Percentiles rank a stretch among this genome's conserved stretches.
Evolutionary conservation across 169 alveolate genomes (phyloP).

Genomic region (Babesia bigemina): DNA sequence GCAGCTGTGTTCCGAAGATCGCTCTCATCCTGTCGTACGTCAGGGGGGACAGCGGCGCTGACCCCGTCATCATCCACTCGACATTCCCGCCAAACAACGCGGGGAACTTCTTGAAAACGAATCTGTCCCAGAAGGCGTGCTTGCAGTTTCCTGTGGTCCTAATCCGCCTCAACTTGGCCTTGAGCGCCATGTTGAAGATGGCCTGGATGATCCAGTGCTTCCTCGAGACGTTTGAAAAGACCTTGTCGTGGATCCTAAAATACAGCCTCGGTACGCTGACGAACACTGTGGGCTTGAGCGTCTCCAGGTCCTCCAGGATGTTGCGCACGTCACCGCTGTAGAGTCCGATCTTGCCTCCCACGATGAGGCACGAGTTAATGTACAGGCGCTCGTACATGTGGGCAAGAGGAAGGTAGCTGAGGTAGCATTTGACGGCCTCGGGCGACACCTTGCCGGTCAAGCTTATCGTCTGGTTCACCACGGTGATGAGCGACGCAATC

Average conservation of each 20-base stretch:
- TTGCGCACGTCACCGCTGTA: slow-evolving; percentile 89
- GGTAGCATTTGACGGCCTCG: slow-evolving; percentile 72
- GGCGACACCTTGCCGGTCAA: slow-evolving; percentile 5
- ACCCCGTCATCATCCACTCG: slow-evolving; percentile 79
- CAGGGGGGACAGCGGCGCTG: slow-evolving; percentile 74
- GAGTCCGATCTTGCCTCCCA: slow-evolving; percentile 84
- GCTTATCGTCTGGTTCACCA: slow-evolving; percentile 39
- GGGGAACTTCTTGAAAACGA: slow-evolving; percentile 69
- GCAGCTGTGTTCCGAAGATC: slow-evolving; percentile 67
- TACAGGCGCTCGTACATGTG: slow-evolving; percentile 92
- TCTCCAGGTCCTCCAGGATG: slow-evolving; percentile 83
- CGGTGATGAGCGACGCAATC: slow-evolving; percentile 45
- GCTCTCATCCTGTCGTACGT: slow-evolving; percentile 69
- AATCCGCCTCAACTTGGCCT: slow-evolving; percentile 44
- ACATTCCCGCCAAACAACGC: slow-evolving; percentile 75
- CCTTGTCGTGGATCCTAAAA: slow-evolving; percentile 76
- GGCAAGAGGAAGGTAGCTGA: slow-evolving; percentile 93
- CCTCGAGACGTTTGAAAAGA: slow-evolving; percentile 67
- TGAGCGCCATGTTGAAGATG: slow-evolving; percentile 70
- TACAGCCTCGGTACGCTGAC: slow-evolving; percentile 78
- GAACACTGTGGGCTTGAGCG: slow-evolving; percentile 76
- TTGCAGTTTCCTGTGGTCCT: slow-evolving; percentile 48
- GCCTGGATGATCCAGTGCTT: slow-evolving; percentile 62
- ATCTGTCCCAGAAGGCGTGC: slow-evolving; percentile 63
- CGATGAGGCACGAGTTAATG: slow-evolving; percentile 63